Percentiles rank a stretch among this genome's conserved stretches.
Evolutionary conservation across 179 eudicot genomes (phyloP).

Genomic region (Nepenthes alata): DNA sequence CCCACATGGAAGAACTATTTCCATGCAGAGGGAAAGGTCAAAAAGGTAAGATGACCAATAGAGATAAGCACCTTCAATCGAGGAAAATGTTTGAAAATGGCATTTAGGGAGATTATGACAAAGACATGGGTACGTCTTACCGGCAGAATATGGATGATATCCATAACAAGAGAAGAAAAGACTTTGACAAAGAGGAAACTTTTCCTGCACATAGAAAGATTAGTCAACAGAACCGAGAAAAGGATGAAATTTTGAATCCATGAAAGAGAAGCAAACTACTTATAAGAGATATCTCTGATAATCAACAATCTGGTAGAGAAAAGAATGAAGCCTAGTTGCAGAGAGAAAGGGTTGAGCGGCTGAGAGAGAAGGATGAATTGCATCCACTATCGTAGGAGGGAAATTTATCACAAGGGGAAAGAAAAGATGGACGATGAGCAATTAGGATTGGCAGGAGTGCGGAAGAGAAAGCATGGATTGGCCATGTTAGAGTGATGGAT

Average conservation of each 20-base stretch:
- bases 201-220: conserved; percentile 45
- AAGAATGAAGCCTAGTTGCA: conserved; percentile 65
- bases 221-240: conserved; percentile 60
- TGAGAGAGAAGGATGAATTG: conserved; percentile 35
- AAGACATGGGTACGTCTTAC: conserved; percentile 44
- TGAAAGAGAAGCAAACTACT: conserved; percentile 51
- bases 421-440: conserved; percentile 47
- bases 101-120: conserved; percentile 53
- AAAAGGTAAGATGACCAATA: conserved; percentile 55
- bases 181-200: conserved; percentile 53
- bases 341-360: conserved; percentile 26
- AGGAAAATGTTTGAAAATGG: conserved; percentile 56
- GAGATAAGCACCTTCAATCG: conserved; percentile 55
- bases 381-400: conserved; percentile 49
- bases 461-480: conserved; percentile 60
- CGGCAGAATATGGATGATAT: conserved; percentile 57
- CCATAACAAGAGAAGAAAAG: conserved; percentile 60
- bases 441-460: conserved; percentile 26
- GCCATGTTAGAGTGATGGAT: conserved; percentile 54
- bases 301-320: conserved; percentile 36
- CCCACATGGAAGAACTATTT: conserved; percentile 33
- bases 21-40: conserved; percentile 52
- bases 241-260: conserved; percentile 50
- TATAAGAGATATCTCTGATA: conserved; percentile 48
- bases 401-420: conserved; percentile 46